Conservation (phyloP, 805 yeast genomes). For the Lachancea thermotolerans region DNA sequence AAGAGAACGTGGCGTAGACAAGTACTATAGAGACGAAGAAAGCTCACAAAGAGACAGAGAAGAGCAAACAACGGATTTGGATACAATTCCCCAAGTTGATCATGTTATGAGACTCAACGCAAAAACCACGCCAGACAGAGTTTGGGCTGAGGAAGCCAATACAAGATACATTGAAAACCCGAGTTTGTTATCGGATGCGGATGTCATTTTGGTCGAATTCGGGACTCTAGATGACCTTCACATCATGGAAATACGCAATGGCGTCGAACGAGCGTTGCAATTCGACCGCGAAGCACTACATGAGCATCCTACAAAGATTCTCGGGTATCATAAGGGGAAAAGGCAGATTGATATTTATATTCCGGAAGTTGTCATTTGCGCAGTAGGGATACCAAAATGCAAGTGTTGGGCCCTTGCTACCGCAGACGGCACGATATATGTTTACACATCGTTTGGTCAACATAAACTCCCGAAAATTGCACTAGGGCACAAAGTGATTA, state of each 20-base stretch:
- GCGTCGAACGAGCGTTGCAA: slow-evolving; percentile 32
- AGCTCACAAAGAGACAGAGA: slow-evolving; percentile 14
- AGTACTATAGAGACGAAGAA: slow-evolving; percentile 13
- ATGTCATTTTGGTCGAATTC: slow-evolving; percentile 28
- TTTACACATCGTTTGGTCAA: slow-evolving; percentile 30
- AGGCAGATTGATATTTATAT: slow-evolving; percentile 37
- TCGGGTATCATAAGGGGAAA: slow-evolving; percentile 33
- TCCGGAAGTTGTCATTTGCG: slow-evolving; percentile 34
- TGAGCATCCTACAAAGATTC: slow-evolving; percentile 35
- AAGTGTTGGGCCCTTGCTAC: slow-evolving; percentile 41
- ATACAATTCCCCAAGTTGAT: slow-evolving; percentile 15
- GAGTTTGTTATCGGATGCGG: slow-evolving; percentile 26
- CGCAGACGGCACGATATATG: slow-evolving; percentile 34
- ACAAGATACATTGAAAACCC: slow-evolving; percentile 24
- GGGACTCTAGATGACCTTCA: slow-evolving; percentile 27
- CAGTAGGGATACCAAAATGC: slow-evolving; percentile 41
- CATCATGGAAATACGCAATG: slow-evolving; percentile 30
- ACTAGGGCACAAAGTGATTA: slow-evolving; percentile 44
- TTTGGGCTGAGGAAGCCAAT: slow-evolving; percentile 28
- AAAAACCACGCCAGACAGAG: slow-evolving; percentile 20
- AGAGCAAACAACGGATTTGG: slow-evolving; percentile 23
- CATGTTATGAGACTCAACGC: slow-evolving; percentile 16
- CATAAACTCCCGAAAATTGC: slow-evolving; percentile 36
- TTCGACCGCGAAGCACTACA: slow-evolving; percentile 30
- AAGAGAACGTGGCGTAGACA: slow-evolving; percentile 34